phyloP scores from a whole-genome alignment of 148 eudicot species.

The Selenicereus undatus region DNA sequence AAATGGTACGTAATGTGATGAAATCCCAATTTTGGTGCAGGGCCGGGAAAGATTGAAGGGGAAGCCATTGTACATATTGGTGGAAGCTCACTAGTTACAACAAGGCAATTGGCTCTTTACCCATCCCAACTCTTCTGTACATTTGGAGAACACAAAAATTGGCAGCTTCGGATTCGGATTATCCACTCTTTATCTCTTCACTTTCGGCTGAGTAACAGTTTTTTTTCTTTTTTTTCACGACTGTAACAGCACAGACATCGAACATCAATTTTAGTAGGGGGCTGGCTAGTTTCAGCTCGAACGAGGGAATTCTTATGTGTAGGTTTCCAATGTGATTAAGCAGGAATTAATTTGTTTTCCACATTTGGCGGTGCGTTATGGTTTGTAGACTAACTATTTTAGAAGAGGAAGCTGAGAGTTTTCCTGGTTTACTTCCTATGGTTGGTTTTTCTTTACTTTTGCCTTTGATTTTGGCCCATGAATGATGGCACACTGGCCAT shows the following conservation, averaged over 20 bases:
- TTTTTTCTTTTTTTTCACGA: neutral
- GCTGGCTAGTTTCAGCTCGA: neutral
- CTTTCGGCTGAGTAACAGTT: conserved; percentile 4
- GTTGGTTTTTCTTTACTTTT: neutral
- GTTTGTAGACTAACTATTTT: conserved; percentile 2
- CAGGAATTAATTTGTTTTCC: conserved; percentile 2
- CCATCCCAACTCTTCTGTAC: conserved; percentile 12
- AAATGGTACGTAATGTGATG: neutral
- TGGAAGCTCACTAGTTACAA: conserved; percentile 59
- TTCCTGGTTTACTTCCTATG: neutral
- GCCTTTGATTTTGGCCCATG: too few relatives aligned
- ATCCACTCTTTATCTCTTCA: conserved; percentile 10
- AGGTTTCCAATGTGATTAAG: neutral
- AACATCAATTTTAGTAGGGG: neutral
- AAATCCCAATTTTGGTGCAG: conserved; percentile 31
- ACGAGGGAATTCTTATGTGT: neutral
- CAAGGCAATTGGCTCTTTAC: neutral
- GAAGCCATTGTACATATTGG: conserved; percentile 73
- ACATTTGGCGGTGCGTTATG: conserved; percentile 16
- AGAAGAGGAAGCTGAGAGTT: neutral
- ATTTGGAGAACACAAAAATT: conserved; percentile 18
- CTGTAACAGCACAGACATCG: neutral
- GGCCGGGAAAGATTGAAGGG: conserved; percentile 80
- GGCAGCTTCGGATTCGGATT: conserved; percentile 18
- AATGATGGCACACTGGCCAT: neutral